Evolutionary conservation across 306 rosid genomes (phyloP).

Genomic region (Fagus sylvatica): DNA sequence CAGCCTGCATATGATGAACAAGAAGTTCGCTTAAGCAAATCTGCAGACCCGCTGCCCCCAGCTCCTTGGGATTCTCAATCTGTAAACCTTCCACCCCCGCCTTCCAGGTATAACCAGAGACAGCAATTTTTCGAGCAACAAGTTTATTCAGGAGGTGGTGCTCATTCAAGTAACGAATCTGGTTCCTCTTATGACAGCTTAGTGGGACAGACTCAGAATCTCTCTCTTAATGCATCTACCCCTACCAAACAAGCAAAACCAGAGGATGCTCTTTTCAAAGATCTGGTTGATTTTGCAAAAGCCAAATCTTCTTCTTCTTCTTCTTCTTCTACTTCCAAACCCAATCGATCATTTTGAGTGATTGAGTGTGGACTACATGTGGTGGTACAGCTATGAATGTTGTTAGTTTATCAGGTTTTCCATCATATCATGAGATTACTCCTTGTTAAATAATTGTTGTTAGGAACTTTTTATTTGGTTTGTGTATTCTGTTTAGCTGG

Average conservation of each 20-base stretch:
- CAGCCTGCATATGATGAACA: constrained; percentile 73
- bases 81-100: constrained; percentile 72
- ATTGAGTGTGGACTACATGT: constrained; percentile 22
- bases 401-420: constrained; percentile 29
- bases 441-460: constrained; percentile 42
- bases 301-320: constrained; percentile 84
- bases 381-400: constrained; percentile 40
- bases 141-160: constrained; percentile 20
- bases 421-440: constrained; percentile 39
- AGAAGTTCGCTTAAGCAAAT: constrained; percentile 50
- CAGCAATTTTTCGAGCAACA: constrained; percentile 77
- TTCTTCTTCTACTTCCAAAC: constrained; percentile 69
- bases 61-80: constrained; percentile 71
- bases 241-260: constrained; percentile 65
- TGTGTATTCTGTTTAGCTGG: constrained; percentile 34
- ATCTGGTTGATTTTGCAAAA: constrained; percentile 84
- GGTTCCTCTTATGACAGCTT: constrained; percentile 69
- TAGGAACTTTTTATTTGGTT: constrained; percentile 44
- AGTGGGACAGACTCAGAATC: constrained; percentile 69
- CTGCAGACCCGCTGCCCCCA: constrained; percentile 59
- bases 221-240: constrained; percentile 64
- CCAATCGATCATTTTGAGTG: constrained; percentile 69
- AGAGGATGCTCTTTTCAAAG: constrained; percentile 84
- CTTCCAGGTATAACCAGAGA: constrained; percentile 69
- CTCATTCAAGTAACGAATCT: constrained; percentile 53